Conservation (phyloP, 2,329 filamentous ascomycete genomes). For the Helicocarpus griseus region DNA sequence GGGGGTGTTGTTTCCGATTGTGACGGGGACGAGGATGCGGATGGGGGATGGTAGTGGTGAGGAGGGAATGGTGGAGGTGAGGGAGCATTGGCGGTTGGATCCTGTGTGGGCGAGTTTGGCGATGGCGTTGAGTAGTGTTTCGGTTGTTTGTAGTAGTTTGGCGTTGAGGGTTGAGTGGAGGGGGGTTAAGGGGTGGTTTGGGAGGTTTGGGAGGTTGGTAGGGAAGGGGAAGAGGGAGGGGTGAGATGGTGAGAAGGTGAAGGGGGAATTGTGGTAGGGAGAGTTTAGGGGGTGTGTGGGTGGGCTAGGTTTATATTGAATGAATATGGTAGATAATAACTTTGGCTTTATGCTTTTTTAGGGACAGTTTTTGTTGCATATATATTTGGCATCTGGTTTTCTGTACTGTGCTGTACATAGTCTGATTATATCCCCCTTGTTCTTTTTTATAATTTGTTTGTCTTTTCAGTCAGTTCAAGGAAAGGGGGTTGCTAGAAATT, state of each 20-base stretch:
- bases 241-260: neutral
- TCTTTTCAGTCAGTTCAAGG: neutral
- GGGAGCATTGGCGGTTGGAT: conserved; percentile 36
- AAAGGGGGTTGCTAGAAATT: no score
- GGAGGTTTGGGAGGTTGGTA: neutral
- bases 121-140: conserved; percentile 88
- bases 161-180: conserved; percentile 47
- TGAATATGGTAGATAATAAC: no score
- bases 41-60: conserved; percentile 11
- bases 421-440: neutral
- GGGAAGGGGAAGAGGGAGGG: neutral
- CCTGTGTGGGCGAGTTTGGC: conserved; percentile 73
- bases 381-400: neutral
- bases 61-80: conserved; percentile 23
- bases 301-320: no score
- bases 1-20: conserved; percentile 61
- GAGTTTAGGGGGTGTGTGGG: neutral
- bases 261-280: neutral
- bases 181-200: conserved; percentile 2
- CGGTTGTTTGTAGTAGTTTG: conserved; percentile 75
- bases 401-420: neutral
- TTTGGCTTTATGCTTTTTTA: no score
- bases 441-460: neutral
- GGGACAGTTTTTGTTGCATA: neutral
- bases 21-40: conserved; percentile 26